Percentiles rank a stretch among this genome's conserved stretches.
These are phyloP conservation scores for Aspergillus sparsus DNA, from an alignment of 495 filamentous ascomycete species.

Conservation along the genomic window DNA sequence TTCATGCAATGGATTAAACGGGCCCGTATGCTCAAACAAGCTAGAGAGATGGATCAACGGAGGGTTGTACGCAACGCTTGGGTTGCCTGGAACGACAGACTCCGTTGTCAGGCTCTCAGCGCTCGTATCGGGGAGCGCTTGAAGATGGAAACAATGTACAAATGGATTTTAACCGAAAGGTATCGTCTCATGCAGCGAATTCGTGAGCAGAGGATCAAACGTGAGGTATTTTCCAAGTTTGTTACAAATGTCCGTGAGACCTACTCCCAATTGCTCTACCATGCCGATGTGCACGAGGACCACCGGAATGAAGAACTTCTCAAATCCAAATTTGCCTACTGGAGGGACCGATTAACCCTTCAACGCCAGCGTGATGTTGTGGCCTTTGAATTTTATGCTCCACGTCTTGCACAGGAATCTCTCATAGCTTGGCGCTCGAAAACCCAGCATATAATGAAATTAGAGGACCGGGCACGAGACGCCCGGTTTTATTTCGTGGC, in stretches of 20 bases:
- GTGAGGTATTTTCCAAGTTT: conserved; percentile 45
- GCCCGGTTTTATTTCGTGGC: conserved; percentile 62
- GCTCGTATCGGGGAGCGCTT: conserved; percentile 59
- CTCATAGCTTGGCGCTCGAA: conserved; percentile 52
- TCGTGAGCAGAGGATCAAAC: conserved; percentile 51
- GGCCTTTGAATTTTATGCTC: conserved; percentile 56
- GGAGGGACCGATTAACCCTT: conserved; percentile 44
- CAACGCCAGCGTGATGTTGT: conserved; percentile 50
- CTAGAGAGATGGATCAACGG: conserved; percentile 52
- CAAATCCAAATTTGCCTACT: conserved; percentile 41
- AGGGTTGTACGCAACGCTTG: conserved; percentile 60
- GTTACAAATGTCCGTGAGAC: conserved; percentile 42
- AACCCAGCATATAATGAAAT: conserved; percentile 44
- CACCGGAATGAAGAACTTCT: conserved; percentile 36
- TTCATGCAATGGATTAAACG: conserved; percentile 56
- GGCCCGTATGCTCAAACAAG: conserved; percentile 51
- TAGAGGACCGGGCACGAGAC: conserved; percentile 56
- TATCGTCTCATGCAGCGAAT: conserved; percentile 54
- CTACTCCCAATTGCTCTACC: conserved; percentile 40
- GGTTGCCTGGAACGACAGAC: conserved; percentile 66
- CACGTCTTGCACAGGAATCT: conserved; percentile 49
- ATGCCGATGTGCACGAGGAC: conserved; percentile 40
- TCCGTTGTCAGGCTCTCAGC: conserved; percentile 56
- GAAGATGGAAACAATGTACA: conserved; percentile 60
- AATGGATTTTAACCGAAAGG: conserved; percentile 62